phyloP scores from a whole-genome alignment of 768 basidiomycete genomes.

The Suillus tomentosus region DNA sequence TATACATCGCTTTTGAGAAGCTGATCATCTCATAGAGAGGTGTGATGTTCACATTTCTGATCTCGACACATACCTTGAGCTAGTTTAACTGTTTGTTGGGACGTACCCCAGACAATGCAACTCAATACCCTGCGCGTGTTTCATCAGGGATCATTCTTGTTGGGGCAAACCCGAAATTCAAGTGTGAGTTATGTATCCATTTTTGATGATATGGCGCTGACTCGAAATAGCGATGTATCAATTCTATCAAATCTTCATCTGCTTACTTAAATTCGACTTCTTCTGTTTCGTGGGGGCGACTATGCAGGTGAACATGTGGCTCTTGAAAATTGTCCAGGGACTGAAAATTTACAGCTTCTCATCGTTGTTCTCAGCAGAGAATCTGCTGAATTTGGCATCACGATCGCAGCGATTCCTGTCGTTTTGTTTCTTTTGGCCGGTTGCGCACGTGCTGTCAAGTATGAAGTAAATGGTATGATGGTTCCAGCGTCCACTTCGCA shows the following conservation, averaged over 20 bases:
- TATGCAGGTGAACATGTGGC: slow-evolving; percentile 61
- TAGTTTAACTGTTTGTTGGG: no score
- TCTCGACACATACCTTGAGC: no score
- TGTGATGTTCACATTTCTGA: no score
- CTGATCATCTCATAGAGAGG: no score
- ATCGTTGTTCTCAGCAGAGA: slow-evolving; percentile 68
- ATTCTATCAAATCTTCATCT: slow-evolving; percentile 85
- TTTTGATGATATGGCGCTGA: slow-evolving; percentile 2
- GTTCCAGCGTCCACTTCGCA: slow-evolving; percentile 7
- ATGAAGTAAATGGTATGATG: slow-evolving; percentile 76
- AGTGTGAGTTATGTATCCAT: slow-evolving; percentile 50
- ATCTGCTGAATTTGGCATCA: slow-evolving; percentile 79
- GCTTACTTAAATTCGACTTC: slow-evolving; percentile 88
- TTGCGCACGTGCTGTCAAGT: slow-evolving; percentile 70
- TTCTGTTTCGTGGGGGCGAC: slow-evolving; percentile 87
- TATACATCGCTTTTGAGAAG: no score
- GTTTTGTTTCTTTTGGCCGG: slow-evolving; percentile 66
- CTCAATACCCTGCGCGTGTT: no score
- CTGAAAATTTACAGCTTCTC: slow-evolving; percentile 54
- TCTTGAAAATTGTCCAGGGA: not conserved
- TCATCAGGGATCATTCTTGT: no score
- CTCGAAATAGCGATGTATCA: slow-evolving; percentile 74
- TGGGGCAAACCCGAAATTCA: slow-evolving; percentile 83
- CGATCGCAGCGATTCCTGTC: slow-evolving; percentile 81
- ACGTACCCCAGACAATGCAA: no score